Evolutionary conservation across 768 basidiomycete genomes (phyloP).

Genomic region (Boletus subparvulus): DNA sequence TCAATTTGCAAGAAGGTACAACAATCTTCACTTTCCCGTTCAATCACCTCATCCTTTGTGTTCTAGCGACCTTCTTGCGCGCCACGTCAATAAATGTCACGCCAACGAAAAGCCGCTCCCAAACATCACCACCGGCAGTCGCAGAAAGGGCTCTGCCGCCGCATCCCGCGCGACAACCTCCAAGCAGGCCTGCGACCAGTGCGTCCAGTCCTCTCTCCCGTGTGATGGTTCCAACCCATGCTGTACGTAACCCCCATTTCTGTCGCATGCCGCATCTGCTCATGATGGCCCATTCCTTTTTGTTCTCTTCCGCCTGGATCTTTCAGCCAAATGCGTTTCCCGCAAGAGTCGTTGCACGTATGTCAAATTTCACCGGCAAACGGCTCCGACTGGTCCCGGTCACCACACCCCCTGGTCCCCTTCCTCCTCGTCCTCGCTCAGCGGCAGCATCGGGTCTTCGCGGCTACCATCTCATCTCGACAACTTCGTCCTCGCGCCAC

Average conservation of each 20-base stretch:
- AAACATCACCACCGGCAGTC: constrained; percentile 35
- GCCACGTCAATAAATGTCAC: constrained; percentile 89
- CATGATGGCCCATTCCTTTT: not conserved
- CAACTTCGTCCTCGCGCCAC: constrained; percentile 43
- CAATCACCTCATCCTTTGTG: constrained; percentile 1
- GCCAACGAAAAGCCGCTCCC: constrained; percentile 60
- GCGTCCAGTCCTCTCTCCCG: constrained; percentile 69
- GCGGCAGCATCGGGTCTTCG: constrained; percentile 6
- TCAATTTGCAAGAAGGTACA: constrained; percentile 82
- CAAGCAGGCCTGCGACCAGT: constrained; percentile 85
- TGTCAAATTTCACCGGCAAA: constrained; percentile 81
- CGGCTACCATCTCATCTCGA: constrained; percentile 38
- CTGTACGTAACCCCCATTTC: constrained; percentile 43
- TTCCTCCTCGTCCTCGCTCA: constrained; percentile 33
- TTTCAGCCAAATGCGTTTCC: constrained; percentile 67
- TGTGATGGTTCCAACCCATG: constrained; percentile 83
- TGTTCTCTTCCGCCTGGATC: not conserved
- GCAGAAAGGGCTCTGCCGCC: constrained; percentile 67
- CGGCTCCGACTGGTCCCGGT: constrained; percentile 74
- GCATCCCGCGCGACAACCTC: constrained; percentile 73
- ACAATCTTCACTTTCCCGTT: constrained; percentile 7
- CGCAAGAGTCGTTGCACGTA: constrained; percentile 75
- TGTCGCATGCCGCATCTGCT: not conserved
- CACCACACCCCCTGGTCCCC: constrained; percentile 45
- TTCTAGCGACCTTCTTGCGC: constrained; percentile 76